Base-by-base conservation (phyloP, 2,329 filamentous ascomycete genomes). In the Colletotrichum gloeosporioides region DNA sequence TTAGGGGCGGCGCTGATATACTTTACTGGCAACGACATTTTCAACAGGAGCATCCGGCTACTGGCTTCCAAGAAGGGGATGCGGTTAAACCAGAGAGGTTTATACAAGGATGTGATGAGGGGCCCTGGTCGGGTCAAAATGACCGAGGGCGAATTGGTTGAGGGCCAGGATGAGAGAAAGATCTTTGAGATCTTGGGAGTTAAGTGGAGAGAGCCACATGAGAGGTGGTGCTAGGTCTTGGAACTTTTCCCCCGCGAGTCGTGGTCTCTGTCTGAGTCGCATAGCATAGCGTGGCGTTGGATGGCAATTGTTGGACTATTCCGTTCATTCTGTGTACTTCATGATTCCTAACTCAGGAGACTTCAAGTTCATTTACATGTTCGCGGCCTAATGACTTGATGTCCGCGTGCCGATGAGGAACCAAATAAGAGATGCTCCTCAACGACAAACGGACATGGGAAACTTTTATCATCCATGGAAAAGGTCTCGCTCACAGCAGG, bases 21-120 rank as follows among this genome's bases (percentile, higher is more conserved):
- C 82, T 99, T 98, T 81, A 98, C 96, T 0, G 96, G 96, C 1
- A 97, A 98, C 79, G 96, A 98, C 82, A 94, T 98, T 39, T 98
- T 98, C 86, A 98, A 98, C 83, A 89, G 96, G 18, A 98, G 95
- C 81, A 91, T 98, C 83, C 88, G 96, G 78, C 85, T 98, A 18
- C 84, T 98, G 78, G 95, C 96, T 16, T 91, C 92, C 53, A 95
- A 92, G 84, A 97, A 95, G 85, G 91, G 92, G 0, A 96, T 98
- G 95, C 87, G 94, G 67, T 83, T 99, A 71, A 98, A 98, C 79
- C 96, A 98, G 84, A 88, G 90, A 34, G 96, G 96, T 0, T 83
- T 99, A 71, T 98, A 93, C 80, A 90, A 88, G 79, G 90, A 95
- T 82, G 92, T 95, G 3, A 87, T 95, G 82, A 87, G 92, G 55